phyloP scores from a whole-genome alignment of 169 alveolate genomes.

The Cryptosporidium muris region DNA sequence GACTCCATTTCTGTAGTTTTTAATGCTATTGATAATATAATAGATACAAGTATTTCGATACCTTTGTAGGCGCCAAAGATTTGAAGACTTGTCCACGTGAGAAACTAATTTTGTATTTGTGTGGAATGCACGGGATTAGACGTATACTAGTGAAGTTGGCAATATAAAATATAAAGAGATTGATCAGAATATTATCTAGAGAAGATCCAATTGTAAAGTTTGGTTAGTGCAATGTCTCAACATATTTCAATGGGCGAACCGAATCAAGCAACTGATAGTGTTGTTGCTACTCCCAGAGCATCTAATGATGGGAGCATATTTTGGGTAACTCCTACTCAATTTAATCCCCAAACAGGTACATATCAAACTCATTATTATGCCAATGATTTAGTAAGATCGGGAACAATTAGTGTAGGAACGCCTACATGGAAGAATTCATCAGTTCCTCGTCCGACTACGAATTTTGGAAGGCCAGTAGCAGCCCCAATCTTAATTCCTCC shows the following conservation, averaged over 20 bases:
- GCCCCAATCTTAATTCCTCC: constrained; percentile 66
- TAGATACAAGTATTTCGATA: constrained; percentile 18
- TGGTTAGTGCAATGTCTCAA: not conserved
- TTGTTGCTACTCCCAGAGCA: constrained; percentile 71
- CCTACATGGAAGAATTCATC: constrained; percentile 67
- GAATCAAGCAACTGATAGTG: constrained; percentile 60
- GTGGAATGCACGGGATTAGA: constrained; percentile 67
- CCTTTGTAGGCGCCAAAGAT: constrained; percentile 48
- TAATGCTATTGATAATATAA: not conserved
- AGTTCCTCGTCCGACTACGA: constrained; percentile 24
- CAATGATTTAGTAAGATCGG: constrained; percentile 64
- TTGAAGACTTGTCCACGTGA: constrained; percentile 29
- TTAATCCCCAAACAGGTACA: constrained; percentile 70
- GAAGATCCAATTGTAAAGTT: not conserved
- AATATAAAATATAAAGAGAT: constrained; percentile 5
- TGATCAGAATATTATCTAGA: not conserved
- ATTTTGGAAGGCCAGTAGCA: constrained; percentile 39
- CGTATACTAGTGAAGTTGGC: constrained; percentile 19
- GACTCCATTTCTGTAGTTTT: no score
- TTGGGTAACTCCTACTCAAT: constrained; percentile 71
- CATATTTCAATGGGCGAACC: constrained; percentile 9
- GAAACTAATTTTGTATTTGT: constrained; percentile 41
- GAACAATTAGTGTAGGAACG: constrained; percentile 67
- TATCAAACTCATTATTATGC: constrained; percentile 69
- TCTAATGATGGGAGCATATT: constrained; percentile 65